Evolutionary conservation across 2,329 filamentous ascomycete genomes (phyloP), one percentile per base, ranked within the genome.

Genomic region (Venturia asperata): DNA sequence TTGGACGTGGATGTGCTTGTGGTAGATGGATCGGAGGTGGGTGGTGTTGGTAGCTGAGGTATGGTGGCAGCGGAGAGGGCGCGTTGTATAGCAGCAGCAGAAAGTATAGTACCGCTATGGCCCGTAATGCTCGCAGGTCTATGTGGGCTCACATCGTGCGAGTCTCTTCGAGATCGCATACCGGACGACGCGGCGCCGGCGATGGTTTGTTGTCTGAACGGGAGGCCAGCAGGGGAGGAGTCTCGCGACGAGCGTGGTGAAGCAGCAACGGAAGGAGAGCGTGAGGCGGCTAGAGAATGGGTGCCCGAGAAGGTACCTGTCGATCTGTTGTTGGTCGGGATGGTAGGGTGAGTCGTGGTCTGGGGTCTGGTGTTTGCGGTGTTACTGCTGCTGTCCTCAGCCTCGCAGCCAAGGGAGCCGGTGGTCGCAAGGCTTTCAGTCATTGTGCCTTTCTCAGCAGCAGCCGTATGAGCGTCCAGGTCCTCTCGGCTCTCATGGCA

Each of bases 51-150:
- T 43, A 93, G 79, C 63, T 84, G 82, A 9, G 90, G 88, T 61
- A 86, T 88, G 68, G 81, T 86, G 43, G 86, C 79, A 45, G 88
- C 83, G 19, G 89, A 89, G 61, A 93, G 79, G 66, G 86, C 84
- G 73, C 87, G 84, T 74, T 88, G 83, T 66, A 87, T 80, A 24
- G 87, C 80, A 30, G 85, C 82, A 34, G 86, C 82, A 62, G 86
- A 85, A 43, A 86, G 82, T 65, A 83, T 79, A 65, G 79, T 82
- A 66, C 74, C 74, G 61, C 72, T 71, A 27, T 73, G 68, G 60
- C 68, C 72, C 11, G 75, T 68, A 41, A 76, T 67, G 63, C 70
- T 72, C 65, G 77, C 68, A 13, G 72, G 75, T 64, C 78, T 72
- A 68, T 70, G 76, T 27, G 77, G 77, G 68, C 76, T 77, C 67